Evolutionary conservation across 805 yeast species (phyloP).

Genomic region (Brettanomyces custersianus): DNA sequence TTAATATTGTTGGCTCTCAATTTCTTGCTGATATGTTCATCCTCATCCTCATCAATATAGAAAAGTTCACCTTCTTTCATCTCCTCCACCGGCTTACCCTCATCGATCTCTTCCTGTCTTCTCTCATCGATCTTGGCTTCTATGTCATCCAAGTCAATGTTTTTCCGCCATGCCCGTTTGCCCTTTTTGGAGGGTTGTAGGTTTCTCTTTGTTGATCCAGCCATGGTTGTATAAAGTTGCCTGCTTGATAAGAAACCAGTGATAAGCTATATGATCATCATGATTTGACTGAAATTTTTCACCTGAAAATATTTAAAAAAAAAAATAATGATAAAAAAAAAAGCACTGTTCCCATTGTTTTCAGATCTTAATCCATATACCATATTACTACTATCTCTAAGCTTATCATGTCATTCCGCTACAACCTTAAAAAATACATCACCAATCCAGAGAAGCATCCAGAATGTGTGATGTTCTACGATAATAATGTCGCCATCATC

Average conservation of each 20-base stretch:
- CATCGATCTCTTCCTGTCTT: conserved; percentile 50
- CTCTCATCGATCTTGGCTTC: conserved; percentile 60
- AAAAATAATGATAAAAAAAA: no score
- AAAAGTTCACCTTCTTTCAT: conserved; percentile 41
- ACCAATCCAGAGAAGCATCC: conserved; percentile 32
- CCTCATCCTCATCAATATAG: conserved; percentile 62
- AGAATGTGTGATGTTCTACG: conserved; percentile 34
- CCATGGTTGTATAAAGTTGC: neutral
- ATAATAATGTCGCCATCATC: conserved; percentile 46
- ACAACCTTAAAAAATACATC: conserved; percentile 41
- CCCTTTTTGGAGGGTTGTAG: conserved; percentile 82
- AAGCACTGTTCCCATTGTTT: no score
- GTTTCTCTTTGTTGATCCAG: neutral
- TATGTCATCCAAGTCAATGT: conserved; percentile 78
- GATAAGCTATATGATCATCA: no score
- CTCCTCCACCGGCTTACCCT: conserved; percentile 34
- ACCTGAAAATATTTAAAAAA: conserved; percentile 1
- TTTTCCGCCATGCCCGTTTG: conserved; percentile 86
- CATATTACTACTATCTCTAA: no score
- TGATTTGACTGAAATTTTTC: conserved; percentile 3
- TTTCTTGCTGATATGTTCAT: conserved; percentile 31
- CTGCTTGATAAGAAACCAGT: no score
- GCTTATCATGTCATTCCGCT: conserved; percentile 29
- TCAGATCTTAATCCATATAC: no score
- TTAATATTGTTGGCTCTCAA: conserved; percentile 31